A percentile compares a stretch with the other conserved stretches of the same genome.
Conservation (phyloP, 352 stramenopile genomes). For the Peronosclerospora sorghi region DNA sequence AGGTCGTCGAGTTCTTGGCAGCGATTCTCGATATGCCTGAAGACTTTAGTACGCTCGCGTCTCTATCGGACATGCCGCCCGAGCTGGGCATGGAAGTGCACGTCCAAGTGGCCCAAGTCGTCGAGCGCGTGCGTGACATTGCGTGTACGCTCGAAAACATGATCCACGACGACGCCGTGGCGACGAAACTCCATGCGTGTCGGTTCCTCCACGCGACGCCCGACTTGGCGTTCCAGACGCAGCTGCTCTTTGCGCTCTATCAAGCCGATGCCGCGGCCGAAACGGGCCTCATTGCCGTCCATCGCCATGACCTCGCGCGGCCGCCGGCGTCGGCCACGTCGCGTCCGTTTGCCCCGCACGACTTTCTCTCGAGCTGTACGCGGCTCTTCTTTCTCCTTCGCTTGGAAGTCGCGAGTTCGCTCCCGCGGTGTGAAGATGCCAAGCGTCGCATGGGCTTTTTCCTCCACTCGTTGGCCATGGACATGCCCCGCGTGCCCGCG, state of each 20-base stretch:
- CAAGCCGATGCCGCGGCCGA: conserved; percentile 50
- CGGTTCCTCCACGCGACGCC: conserved; percentile 48
- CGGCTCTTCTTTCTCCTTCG: conserved; percentile 74
- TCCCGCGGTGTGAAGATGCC: conserved; percentile 74
- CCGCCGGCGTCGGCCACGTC: conserved; percentile 12
- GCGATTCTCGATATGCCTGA: conserved; percentile 76
- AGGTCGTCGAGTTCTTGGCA: conserved; percentile 63
- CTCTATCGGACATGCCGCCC: conserved; percentile 21
- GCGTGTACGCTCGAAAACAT: conserved; percentile 45
- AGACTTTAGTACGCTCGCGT: conserved; percentile 43
- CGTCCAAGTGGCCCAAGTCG: conserved; percentile 51
- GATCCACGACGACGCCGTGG: conserved; percentile 35
- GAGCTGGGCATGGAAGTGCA: conserved; percentile 52
- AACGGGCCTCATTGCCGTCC: conserved; percentile 36
- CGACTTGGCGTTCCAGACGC: conserved; percentile 55
- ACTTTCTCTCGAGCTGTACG: conserved; percentile 68
- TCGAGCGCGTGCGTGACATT: conserved; percentile 38
- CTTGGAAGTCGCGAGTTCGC: conserved; percentile 48
- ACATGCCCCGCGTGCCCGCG: conserved; percentile 64
- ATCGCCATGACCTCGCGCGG: conserved; percentile 17
- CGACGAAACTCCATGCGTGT: conserved; percentile 42
- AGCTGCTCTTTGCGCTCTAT: conserved; percentile 59
- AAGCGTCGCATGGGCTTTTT: conserved; percentile 84
- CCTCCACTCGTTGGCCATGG: conserved; percentile 73
- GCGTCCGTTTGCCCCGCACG: conserved; percentile 37